Evolutionary conservation across 2,329 filamentous ascomycete genomes (phyloP), one percentile per base, ranked within the genome.

Genomic region (Talaromyces sp.): DNA sequence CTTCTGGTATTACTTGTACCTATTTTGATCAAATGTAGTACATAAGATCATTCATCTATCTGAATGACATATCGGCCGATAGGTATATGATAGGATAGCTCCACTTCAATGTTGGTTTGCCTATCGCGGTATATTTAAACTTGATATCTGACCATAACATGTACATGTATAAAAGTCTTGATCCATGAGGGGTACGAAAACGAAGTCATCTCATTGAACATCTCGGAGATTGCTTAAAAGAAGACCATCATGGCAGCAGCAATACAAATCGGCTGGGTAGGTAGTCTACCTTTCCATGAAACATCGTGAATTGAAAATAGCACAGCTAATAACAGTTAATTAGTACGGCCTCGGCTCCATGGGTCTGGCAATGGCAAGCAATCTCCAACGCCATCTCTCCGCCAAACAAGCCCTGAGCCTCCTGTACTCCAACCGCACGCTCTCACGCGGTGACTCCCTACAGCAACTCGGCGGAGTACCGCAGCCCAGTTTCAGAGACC

Each of bases 341-440:
- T 37, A 73, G 71, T 73, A 73, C 64, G 75, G 75, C 60, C 73
- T 77, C 53, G 75, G 75, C 39, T 77, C 75, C 35, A 77, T 77
- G 75, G 75, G 75, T 60, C 71, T 74, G 15, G 72, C 71, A 62
- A 77, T 77, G 75, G 74, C 75, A 56, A 67, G 65, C 46, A 77
- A 77, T 56, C 68, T 77, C 7, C 74, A 77, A 65, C 69, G 68
- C 19, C 73, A 76, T 57, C 65, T 77, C 1, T 67, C 65, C 10
- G 53, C 67, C 35, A 70, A 69, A 54, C 70, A 68, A 22, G 66
- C 67, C 11, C 56, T 67, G 43, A 66, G 64, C 31, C 65, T 77
- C 35, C 57, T 75, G 15, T 77, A 72, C 60, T 70, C 72, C 13
- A 77, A 77, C 62, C 70, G 75, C 48, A 77, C 75, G 2, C 65